Evolutionary conservation across 768 basidiomycete genomes (phyloP).

Genomic region (Termitomyces sp.): DNA sequence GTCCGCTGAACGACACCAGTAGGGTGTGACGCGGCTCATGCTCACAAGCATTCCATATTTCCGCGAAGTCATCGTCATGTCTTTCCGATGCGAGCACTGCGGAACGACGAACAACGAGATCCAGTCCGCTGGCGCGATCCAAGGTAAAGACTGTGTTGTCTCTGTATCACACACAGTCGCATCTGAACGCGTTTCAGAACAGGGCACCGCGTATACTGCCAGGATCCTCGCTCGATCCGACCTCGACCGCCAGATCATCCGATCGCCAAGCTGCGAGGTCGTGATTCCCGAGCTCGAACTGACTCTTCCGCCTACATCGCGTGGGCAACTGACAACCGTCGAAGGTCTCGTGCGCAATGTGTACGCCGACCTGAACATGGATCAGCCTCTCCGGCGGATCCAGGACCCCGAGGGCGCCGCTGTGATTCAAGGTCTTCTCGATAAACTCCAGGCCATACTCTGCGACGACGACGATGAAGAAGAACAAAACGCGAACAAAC

Average conservation of each 20-base stretch:
- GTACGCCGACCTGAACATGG: slow-evolving; percentile 68
- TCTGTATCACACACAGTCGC: neutral
- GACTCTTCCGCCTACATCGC: slow-evolving; percentile 76
- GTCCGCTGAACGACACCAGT: slow-evolving; percentile 23
- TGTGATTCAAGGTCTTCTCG: slow-evolving; percentile 75
- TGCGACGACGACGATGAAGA: slow-evolving; percentile 55
- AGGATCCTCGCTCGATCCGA: slow-evolving; percentile 70
- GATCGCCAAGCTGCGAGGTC: slow-evolving; percentile 79
- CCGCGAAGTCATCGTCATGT: slow-evolving; percentile 92
- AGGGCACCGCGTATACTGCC: slow-evolving; percentile 78
- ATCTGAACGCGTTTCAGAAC: slow-evolving; percentile 42
- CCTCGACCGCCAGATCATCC: slow-evolving; percentile 90
- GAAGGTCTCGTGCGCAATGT: slow-evolving; percentile 89
- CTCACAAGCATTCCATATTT: slow-evolving; percentile 95
- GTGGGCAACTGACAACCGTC: slow-evolving; percentile 94
- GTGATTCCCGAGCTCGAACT: slow-evolving; percentile 84
- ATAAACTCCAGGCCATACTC: slow-evolving; percentile 57
- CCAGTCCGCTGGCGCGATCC: slow-evolving; percentile 81
- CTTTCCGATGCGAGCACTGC: slow-evolving; percentile 94
- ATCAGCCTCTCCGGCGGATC: slow-evolving; percentile 80
- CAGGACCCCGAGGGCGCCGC: slow-evolving; percentile 67
- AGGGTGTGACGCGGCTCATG: slow-evolving; percentile 87
- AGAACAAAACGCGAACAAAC: slow-evolving; percentile 35
- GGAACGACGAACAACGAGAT: slow-evolving; percentile 90
- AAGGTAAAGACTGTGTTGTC: slow-evolving; percentile 47